Percentiles rank a stretch among this genome's conserved stretches.
Conservation (phyloP, 2,329 filamentous ascomycete species). For the Thielaviopsis euricoi region DNA sequence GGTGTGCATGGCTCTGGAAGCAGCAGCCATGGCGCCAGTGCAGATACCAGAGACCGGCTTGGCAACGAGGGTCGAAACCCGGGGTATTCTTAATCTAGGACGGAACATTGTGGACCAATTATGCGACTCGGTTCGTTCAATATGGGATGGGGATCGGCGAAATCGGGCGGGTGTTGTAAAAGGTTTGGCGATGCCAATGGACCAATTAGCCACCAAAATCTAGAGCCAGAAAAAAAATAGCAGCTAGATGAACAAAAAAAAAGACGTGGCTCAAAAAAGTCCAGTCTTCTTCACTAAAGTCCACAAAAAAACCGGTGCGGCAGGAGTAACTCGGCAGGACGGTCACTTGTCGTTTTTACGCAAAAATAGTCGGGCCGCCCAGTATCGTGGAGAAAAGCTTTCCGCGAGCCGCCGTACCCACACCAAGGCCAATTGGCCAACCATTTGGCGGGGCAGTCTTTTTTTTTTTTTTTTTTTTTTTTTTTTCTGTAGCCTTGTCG, state of each 20-base stretch:
- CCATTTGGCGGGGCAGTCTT: conserved; percentile 7
- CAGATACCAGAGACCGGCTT: conserved; percentile 15
- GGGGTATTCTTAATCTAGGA: conserved; percentile 36
- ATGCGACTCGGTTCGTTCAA: not conserved
- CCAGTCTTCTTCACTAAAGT: not conserved
- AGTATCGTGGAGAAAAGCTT: conserved; percentile 9
- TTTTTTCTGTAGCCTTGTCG: not conserved
- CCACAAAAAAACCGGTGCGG: not conserved
- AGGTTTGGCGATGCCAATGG: not conserved
- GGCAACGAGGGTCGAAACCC: conserved; percentile 19
- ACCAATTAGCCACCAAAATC: not conserved
- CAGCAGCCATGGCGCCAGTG: conserved; percentile 20
- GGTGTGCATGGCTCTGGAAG: conserved; percentile 28
- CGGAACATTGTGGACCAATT: conserved; percentile 31
- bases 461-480: too few species aligned
- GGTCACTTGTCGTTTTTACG: not conserved
- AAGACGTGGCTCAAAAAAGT: not conserved
- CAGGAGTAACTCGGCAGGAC: not conserved
- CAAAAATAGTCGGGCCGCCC: not conserved
- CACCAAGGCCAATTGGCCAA: not conserved
- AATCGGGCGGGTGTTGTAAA: not conserved
- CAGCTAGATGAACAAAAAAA: not conserved
- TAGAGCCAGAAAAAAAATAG: not conserved
- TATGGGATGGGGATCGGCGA: not conserved
- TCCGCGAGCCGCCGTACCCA: conserved; percentile 6